Base-by-base conservation (phyloP, 257 asterid species). In the Perilla frutescens region DNA sequence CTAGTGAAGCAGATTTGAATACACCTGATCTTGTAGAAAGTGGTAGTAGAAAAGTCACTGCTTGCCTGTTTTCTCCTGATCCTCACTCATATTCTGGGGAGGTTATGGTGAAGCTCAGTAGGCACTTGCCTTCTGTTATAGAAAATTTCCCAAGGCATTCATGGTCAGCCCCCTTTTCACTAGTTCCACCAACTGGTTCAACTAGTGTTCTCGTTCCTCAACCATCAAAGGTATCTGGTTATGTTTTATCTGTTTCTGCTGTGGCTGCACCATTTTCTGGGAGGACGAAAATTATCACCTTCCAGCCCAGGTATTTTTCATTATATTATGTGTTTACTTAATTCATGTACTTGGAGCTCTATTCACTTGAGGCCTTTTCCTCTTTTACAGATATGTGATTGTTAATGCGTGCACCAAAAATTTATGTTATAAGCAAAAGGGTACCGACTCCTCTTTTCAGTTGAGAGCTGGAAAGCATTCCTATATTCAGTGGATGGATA, bases 131-230 rank as follows among this genome's bases (percentile, higher is more conserved):
- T 79, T 78, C 87, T 11, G 80, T 77, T 53, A 34, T 74, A 62
- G 88, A 82, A 70, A 83, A 77, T 73, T 68, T 78, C 70, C 84
- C 89, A 15, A 87, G 81, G 70, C 72, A 62, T 49, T 85, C 89
- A 60, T 94, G 99, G 99, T 94, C 99, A 63, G 75, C 77, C 68
- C 87, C 91, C 31, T 94, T 91, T 87, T 81, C 91, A 14, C 90
- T 94, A 72, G 93, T 88, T 73, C 99, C 99, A 3, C 95, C 95
- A 71, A 87, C 99, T 66, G 99, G 99, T 81, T 86, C 96, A 60
- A 81, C 89, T 64, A 87, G 88, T 81, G 87, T 91, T 79, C 77
- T 87, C 60, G 88, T 94, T 78, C 96, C 97, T 76, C 95, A 91
- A 74, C 89, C 89, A 56, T 83, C 89, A 78, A 70, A 43, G 78